These are phyloP conservation scores for Dianthus caryophyllus DNA, from an alignment of 148 eudicot genomes.

Conservation along the genomic window DNA sequence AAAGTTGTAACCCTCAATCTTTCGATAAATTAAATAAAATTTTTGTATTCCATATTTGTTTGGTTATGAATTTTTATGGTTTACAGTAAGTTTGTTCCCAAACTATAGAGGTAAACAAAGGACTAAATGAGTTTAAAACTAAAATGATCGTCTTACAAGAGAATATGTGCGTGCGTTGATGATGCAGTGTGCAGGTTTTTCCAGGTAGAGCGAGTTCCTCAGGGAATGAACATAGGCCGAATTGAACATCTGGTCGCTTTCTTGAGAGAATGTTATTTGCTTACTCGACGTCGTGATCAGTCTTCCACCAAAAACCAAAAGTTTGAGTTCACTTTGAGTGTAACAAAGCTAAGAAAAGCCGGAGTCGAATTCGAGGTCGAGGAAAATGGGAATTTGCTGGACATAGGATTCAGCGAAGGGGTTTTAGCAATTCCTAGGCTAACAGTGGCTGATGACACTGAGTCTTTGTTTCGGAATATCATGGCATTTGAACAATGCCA, in stretches of 20 bases:
- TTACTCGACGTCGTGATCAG: not conserved
- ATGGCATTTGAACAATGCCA: conserved; percentile 23
- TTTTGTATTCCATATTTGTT: too few species aligned
- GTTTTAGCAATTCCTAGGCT: conserved; percentile 25
- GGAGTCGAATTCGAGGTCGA: conserved; percentile 22
- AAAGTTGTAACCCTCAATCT: too few species aligned
- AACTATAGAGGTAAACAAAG: too few species aligned
- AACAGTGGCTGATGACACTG: conserved; percentile 10
- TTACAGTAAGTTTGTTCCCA: too few species aligned
- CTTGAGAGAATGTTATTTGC: conserved; percentile 6
- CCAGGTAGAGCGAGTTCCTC: too few species aligned
- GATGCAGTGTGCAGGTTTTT: too few species aligned
- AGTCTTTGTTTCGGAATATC: conserved; percentile 20
- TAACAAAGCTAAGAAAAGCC: conserved; percentile 13
- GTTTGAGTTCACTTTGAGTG: conserved; percentile 1
- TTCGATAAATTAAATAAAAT: too few species aligned
- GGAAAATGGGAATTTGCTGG: conserved; percentile 9
- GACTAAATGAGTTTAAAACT: too few species aligned
- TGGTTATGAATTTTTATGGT: too few species aligned
- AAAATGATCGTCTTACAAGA: too few species aligned
- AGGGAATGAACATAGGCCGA: too few species aligned
- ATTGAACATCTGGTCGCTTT: not conserved
- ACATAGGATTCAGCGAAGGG: conserved; percentile 12
- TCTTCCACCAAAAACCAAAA: not conserved
- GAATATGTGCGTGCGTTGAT: too few species aligned